Base-by-base conservation (phyloP, 108 stramenopile genomes). In the Ochromonas danica region DNA sequence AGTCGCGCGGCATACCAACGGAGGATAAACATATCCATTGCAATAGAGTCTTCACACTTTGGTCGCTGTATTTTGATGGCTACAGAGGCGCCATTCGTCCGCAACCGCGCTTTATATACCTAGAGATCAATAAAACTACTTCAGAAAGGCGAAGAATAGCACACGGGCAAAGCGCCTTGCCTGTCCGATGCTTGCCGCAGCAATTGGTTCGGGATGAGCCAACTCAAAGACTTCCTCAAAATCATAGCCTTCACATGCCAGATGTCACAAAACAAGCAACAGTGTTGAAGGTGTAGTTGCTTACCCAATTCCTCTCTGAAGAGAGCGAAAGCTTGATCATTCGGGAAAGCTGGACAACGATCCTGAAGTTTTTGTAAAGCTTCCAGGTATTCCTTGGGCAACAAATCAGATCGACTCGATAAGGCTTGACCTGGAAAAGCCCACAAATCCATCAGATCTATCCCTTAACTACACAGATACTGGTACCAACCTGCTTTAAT, bases 11-110 rank as follows among this genome's bases (percentile, higher is more conserved):
- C 89, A 91, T 94, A 97, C 92, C 94, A 95, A 27, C 96, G 86
- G 63, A 97, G 78, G 2, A 97, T 87, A 80, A 93, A 97, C 67
- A 97, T 82, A 88, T 97, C 96, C 71, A 97, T 83, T 3, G 92
- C 93, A 71, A 97, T 94, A 39, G 94, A 92, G 22, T 93, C 88
- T 85, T 95, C 94, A 57, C 95, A 95, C 62, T 90, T 84, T 17
- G 96, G 96, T 62, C 96, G 87, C 87, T 95, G 94, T 78, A 97
- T 94, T 78, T 97, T 97, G 61, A 97, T 77, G 0, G 96, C 96
- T 0, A 97, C 96, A 17, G 83, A 61, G 71, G 93, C 91, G 0
- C 93, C 94, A 83, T 92, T 95, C 6, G 88, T 89, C 38, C 87
- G 81, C 40, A 97, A 83, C n/a, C 91, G 81, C 1, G 90, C 95